Percentiles rank a stretch among this genome's conserved stretches.
Conservation (phyloP, 495 filamentous ascomycete species). For the Chaetomium tenue region DNA sequence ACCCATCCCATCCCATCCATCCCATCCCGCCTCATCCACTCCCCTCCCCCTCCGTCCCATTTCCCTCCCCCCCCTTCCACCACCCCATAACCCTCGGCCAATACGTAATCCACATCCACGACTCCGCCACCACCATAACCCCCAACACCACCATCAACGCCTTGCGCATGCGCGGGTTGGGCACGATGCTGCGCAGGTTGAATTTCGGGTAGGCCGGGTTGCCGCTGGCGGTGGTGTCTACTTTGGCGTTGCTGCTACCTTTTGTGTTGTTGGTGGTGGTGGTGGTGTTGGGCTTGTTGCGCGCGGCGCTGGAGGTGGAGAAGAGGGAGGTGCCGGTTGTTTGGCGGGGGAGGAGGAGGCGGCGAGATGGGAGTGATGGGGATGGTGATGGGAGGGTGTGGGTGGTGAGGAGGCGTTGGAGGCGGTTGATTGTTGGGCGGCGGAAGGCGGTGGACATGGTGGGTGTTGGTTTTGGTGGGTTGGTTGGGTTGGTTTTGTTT, state of each 20-base stretch:
- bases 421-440: background rate
- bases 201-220: slow-evolving; percentile 19
- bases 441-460: background rate
- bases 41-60: background rate
- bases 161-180: slow-evolving; percentile 23
- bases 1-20: no score
- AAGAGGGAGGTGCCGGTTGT: background rate
- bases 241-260: background rate
- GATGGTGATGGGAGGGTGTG: background rate
- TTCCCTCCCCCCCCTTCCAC: background rate
- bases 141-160: slow-evolving; percentile 5
- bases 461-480: background rate
- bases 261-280: background rate
- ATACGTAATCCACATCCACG: slow-evolving; percentile 7
- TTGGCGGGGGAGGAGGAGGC: no score
- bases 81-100: slow-evolving; percentile 15
- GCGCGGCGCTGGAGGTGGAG: background rate
- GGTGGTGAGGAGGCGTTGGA: background rate
- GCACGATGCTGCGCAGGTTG: slow-evolving; percentile 11
- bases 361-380: no score
- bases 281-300: background rate
- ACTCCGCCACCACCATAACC: background rate
- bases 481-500: no score
- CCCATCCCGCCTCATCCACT: background rate
- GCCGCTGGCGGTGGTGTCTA: background rate